Percentiles rank a stretch among this genome's conserved stretches.
Evolutionary conservation across 176 grass and related monocot genomes (phyloP).

Genomic region (Oryza coarctata): DNA sequence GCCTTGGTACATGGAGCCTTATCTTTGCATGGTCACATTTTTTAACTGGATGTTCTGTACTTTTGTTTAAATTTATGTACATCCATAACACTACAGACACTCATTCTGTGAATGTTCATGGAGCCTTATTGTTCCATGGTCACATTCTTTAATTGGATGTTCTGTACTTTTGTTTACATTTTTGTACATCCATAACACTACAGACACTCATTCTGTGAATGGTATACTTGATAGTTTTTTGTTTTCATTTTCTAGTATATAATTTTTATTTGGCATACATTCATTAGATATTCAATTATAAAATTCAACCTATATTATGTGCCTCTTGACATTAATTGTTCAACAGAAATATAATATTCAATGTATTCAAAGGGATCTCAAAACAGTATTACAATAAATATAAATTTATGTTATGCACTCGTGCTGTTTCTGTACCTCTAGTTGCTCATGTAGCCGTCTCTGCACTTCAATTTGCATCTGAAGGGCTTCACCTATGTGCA

Average conservation of each 20-base stretch:
- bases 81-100: too few relatives aligned
- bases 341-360: background rate
- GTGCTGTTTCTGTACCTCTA: constrained; percentile 61
- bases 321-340: background rate
- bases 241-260: constrained; percentile 15
- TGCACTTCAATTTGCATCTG: constrained; percentile 99
- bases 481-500: constrained; percentile 93
- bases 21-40: background rate
- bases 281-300: constrained; percentile 17
- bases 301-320: constrained; percentile 7
- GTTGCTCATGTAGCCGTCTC: constrained; percentile 79
- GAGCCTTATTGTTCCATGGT: background rate
- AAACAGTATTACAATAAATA: constrained; percentile 1
- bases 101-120: too few relatives aligned
- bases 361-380: constrained; percentile 14
- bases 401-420: background rate
- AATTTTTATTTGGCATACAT: constrained; percentile 4
- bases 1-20: background rate
- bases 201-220: background rate
- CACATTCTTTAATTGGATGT: background rate
- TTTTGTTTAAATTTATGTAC: background rate
- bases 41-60: too few relatives aligned
- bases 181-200: background rate
- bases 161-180: background rate
- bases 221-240: background rate